Conservation (phyloP, 352 stramenopile genomes). For the Globisporangium paroecandrum region DNA sequence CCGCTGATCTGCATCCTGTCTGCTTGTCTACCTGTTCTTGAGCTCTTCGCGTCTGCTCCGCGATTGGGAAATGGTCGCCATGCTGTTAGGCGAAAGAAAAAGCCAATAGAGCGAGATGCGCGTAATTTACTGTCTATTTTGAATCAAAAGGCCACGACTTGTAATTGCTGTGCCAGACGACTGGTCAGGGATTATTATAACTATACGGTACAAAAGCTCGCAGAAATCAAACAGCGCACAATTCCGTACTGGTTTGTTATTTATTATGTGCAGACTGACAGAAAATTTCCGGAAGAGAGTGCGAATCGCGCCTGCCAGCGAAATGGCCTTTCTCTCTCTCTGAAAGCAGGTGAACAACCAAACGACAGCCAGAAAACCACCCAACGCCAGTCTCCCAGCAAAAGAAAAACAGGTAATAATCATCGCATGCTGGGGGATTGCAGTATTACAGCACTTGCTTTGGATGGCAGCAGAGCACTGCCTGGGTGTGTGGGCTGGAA, state of each 20-base stretch:
- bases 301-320: neutral
- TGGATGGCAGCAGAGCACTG: neutral
- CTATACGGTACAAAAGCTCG: no score
- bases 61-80: neutral
- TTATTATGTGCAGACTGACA: neutral
- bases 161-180: no score
- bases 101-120: neutral
- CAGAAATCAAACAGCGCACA: no score
- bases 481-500: neutral
- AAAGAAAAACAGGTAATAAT: neutral
- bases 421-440: neutral
- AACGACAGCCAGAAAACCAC: neutral
- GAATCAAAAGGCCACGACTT: neutral
- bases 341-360: neutral
- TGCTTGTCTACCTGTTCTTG: neutral
- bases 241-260: neutral
- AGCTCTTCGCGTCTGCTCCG: neutral
- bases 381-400: neutral
- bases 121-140: neutral
- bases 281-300: neutral
- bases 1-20: constrained; percentile 12
- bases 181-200: neutral
- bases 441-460: neutral
- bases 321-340: neutral
- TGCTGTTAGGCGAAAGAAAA: neutral